Conservation (phyloP, 2,329 filamentous ascomycete genomes). For the Peltaster fructicola region DNA sequence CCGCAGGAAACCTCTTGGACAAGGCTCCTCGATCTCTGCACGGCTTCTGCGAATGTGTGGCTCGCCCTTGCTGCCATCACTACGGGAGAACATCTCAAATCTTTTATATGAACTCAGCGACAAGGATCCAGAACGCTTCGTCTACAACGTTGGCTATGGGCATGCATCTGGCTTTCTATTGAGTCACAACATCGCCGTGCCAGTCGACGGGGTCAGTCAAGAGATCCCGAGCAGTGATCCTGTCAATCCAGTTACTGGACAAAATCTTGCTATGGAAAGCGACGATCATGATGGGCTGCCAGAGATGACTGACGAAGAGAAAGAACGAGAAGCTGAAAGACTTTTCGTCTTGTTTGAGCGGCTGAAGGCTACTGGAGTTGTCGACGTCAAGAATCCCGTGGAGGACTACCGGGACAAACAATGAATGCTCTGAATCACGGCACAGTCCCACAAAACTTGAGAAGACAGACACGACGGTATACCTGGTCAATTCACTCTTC, state of each 20-base stretch:
- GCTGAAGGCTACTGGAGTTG: slow-evolving; percentile 55
- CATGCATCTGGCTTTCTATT: slow-evolving; percentile 83
- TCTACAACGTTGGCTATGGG: slow-evolving; percentile 86
- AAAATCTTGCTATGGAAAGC: slow-evolving; percentile 32
- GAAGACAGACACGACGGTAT: no score
- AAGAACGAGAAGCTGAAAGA: slow-evolving; percentile 75
- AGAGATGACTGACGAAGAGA: slow-evolving; percentile 81
- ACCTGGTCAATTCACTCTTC: no score
- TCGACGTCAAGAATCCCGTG: slow-evolving; percentile 66
- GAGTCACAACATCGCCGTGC: slow-evolving; percentile 64
- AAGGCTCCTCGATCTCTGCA: slow-evolving; percentile 54
- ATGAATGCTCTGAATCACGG: no score
- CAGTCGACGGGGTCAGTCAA: slow-evolving; percentile 29
- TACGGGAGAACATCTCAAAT: slow-evolving; percentile 57
- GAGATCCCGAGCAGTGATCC: slow-evolving; percentile 14
- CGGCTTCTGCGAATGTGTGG: slow-evolving; percentile 62
- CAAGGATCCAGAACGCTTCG: slow-evolving; percentile 60
- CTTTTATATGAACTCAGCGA: slow-evolving; percentile 78
- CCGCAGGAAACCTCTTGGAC: slow-evolving; percentile 58
- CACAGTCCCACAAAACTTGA: no score
- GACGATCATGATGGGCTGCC: slow-evolving; percentile 47
- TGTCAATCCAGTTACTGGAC: slow-evolving; percentile 76
- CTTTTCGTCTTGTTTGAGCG: slow-evolving; percentile 81
- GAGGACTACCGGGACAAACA: no score
- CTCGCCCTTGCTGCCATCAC: slow-evolving; percentile 50